Evolutionary conservation across 148 eudicot genomes (phyloP).

Genomic region (Persicaria maculosa): DNA sequence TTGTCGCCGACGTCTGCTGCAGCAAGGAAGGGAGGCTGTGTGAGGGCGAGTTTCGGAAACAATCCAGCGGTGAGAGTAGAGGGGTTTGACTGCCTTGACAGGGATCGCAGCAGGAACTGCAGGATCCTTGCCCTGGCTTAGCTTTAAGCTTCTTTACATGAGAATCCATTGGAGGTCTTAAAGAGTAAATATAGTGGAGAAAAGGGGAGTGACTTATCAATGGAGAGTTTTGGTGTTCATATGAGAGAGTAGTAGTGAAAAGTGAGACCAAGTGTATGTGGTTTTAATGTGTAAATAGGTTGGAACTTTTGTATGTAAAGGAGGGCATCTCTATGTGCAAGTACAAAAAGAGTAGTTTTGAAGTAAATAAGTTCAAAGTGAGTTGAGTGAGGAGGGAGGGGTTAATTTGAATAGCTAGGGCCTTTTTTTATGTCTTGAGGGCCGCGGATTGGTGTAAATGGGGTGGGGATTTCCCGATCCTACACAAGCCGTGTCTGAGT

Average conservation of each 20-base stretch:
- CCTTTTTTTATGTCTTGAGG: neutral
- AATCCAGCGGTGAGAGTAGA: constrained; percentile 87
- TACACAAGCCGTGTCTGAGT: neutral
- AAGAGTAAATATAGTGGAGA: neutral
- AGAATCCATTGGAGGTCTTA: neutral
- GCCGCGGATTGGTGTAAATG: constrained; percentile 2
- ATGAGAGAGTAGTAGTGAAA: neutral
- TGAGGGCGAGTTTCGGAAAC: constrained; percentile 71
- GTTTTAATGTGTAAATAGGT: constrained; percentile 4
- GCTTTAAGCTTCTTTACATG: constrained; percentile 14
- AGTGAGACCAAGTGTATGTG: neutral
- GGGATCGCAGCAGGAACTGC: constrained; percentile 83
- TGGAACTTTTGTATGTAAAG: constrained; percentile 8
- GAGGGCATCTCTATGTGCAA: constrained; percentile 7
- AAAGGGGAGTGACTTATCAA: neutral
- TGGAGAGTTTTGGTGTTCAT: constrained; percentile 2
- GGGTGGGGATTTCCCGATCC: neutral
- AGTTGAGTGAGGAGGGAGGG: neutral
- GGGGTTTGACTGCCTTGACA: constrained; percentile 92
- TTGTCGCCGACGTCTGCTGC: neutral
- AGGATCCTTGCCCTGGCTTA: constrained; percentile 87
- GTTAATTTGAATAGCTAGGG: constrained; percentile 4
- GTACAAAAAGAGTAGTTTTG: constrained; percentile 11
- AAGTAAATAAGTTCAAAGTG: constrained; percentile 4
- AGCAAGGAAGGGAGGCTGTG: constrained; percentile 60